Base-by-base conservation (phyloP, 2,329 filamentous ascomycete genomes). In the Penicillium sp. region DNA sequence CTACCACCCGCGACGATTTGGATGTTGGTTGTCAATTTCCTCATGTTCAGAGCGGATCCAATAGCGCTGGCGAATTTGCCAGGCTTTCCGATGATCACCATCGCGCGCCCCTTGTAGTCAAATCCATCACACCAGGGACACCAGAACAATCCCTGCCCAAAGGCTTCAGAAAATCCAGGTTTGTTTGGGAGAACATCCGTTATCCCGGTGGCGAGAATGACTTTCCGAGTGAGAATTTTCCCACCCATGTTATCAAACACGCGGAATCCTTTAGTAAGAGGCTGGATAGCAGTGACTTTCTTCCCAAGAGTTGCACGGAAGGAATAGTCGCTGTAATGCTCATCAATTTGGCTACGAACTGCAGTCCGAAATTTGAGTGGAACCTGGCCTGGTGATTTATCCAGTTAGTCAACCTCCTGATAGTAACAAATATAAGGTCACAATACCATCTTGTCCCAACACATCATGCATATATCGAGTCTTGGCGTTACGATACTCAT, bases 141-240 rank as follows among this genome's bases (percentile, higher is more conserved):
- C 82, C 83, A 86, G 69, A 72, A 86, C 45, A 86, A 78, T 5
- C 84, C 84, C 52, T 80, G 75, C 42, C 81, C 83, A 77, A 80
- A 86, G 60, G 78, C 79, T 41, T 84, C 79, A 3, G 56, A 29
- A 0, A 53, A 49, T 10, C 54, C 54, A 2, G 36, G 32, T 9
- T 36, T 56, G 1, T 50, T 27, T 8, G 54, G 54, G 7, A 56
- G 17, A 1, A 56, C 13, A 21, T 56, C 54, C 7, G 29, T 48
- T 12, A 49, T 36, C 1, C 54, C 54, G 13, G 54, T 53, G 3
- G 42, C 54, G 4, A 56, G 23, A 7, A 56, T 46, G 6, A 56
- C 29, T n/a, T 53, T 54, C 10, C 42, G 40, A 5, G 21, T 39
- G 3, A 27, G 36, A 12, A 47, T 32, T 15, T 34, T 42, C 7